phyloP scores from a whole-genome alignment of 257 asterid species.

The Anisodus tanguticus region DNA sequence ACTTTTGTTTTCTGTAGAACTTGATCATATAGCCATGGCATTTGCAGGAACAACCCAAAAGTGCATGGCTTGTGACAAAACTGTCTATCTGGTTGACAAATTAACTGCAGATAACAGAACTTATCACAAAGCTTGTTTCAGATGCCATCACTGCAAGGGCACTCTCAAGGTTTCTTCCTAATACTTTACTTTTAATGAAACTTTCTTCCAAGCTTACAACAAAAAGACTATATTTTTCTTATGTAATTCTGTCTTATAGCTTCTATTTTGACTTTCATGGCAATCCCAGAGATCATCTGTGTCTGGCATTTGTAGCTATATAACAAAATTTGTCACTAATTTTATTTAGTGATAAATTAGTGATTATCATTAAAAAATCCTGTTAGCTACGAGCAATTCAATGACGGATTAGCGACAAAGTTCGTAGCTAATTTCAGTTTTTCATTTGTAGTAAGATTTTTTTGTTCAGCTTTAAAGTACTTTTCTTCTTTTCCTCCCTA shows the following conservation, averaged over 20 bases:
- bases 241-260: neutral
- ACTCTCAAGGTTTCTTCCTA: slow-evolving; percentile 72
- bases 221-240: neutral
- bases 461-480: neutral
- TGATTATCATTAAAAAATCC: too few species aligned
- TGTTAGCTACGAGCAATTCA: too few species aligned
- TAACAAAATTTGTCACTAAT: too few species aligned
- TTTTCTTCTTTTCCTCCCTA: neutral
- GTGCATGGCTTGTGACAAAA: slow-evolving; percentile 94
- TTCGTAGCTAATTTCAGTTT: too few species aligned
- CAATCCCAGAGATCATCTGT: neutral
- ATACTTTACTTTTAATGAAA: neutral
- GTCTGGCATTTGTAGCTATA: neutral
- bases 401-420: too few species aligned
- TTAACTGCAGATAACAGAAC: slow-evolving; percentile 86
- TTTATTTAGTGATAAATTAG: too few species aligned
- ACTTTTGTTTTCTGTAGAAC: neutral
- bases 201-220: neutral
- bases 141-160: slow-evolving; percentile 97
- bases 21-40: slow-evolving; percentile 55
- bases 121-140: slow-evolving; percentile 92
- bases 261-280: neutral
- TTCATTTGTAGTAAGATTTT: neutral
- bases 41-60: slow-evolving; percentile 99
- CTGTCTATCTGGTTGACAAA: slow-evolving; percentile 91